phyloP scores from a whole-genome alignment of 768 basidiomycete genomes.

The Clathrus columnatus region DNA sequence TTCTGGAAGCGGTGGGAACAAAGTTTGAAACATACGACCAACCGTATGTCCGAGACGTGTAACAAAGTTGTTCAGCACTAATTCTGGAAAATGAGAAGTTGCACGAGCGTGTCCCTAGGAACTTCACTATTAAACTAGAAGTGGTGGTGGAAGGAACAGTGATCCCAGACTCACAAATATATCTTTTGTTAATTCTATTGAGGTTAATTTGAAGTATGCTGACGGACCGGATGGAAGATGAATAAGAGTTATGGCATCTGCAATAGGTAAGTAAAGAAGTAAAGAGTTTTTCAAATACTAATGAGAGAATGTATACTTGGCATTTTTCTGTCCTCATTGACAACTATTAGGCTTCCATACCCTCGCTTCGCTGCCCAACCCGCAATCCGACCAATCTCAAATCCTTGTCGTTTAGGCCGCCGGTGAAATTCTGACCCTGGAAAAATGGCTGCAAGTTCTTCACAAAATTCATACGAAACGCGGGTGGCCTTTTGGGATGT shows the following conservation, averaged over 20 bases:
- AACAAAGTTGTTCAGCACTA: conserved; percentile 89
- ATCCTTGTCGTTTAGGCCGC: conserved; percentile 82
- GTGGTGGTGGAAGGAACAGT: too few species aligned
- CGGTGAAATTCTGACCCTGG: conserved; percentile 87
- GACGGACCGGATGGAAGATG: conserved; percentile 89
- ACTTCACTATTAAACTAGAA: conserved; percentile 7
- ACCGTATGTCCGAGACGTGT: conserved; percentile 90
- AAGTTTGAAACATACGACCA: conserved; percentile 91
- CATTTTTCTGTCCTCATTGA: conserved; percentile 92
- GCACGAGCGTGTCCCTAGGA: conserved; percentile 82
- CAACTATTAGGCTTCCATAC: conserved; percentile 82
- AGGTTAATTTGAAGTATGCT: conserved; percentile 91
- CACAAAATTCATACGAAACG: conserved; percentile 84
- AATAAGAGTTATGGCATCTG: conserved; percentile 89
- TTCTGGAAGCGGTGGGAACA: conserved; percentile 91
- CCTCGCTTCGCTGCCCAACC: conserved; percentile 87
- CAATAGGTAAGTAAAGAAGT: conserved; percentile 10
- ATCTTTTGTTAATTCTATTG: conserved; percentile 74
- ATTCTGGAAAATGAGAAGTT: conserved; percentile 89
- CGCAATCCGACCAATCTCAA: conserved; percentile 84
- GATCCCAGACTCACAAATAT: conserved; percentile 56
- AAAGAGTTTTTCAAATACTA: background rate
- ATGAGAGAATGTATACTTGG: conserved; percentile 58
- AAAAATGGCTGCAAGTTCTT: conserved; percentile 81
- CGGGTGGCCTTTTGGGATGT: conserved; percentile 87